These are phyloP conservation scores for Auxenochlorella protothecoides DNA, from an alignment of 139 green algal species.

Conservation along the genomic window DNA sequence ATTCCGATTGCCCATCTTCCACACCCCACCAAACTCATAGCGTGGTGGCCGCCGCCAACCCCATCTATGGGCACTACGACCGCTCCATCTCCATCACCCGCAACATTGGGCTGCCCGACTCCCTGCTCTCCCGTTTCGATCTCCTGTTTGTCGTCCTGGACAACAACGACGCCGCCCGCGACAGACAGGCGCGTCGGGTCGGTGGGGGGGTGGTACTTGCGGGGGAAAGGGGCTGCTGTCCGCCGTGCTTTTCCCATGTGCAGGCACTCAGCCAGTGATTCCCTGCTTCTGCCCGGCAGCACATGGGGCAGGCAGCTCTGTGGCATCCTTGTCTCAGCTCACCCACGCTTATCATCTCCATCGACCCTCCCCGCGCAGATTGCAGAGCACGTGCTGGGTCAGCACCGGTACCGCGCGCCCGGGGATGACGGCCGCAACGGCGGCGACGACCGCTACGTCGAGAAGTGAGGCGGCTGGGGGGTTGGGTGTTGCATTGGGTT, in stretches of 20 bases:
- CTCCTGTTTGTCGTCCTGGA: conserved; percentile 96
- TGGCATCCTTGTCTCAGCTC: no score
- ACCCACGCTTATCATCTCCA: no score
- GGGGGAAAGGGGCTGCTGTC: not conserved
- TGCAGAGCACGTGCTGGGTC: conserved; percentile 71
- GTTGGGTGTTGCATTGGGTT: not conserved
- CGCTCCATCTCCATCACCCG: conserved; percentile 63
- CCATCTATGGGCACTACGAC: conserved; percentile 47
- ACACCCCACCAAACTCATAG: conserved; percentile 41
- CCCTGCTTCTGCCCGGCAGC: no score
- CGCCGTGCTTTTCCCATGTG: not conserved
- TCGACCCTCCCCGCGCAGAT: conserved; percentile 32
- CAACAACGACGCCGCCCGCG: conserved; percentile 61
- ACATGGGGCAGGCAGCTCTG: no score
- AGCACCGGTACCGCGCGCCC: conserved; percentile 77
- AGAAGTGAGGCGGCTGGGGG: conserved; percentile 12
- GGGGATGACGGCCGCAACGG: conserved; percentile 52
- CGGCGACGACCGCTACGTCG: conserved; percentile 24
- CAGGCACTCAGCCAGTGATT: no score
- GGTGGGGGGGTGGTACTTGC: not conserved
- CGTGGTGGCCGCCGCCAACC: conserved; percentile 63
- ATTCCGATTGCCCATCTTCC: conserved; percentile 4
- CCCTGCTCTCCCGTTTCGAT: conserved; percentile 95
- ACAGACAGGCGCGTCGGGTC: conserved; percentile 41
- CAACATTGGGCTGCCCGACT: conserved; percentile 97